Evolutionary conservation across 164 flowering plant genomes (phyloP), one percentile per base, ranked within the genome.

Genomic region (Protea cynaroides): DNA sequence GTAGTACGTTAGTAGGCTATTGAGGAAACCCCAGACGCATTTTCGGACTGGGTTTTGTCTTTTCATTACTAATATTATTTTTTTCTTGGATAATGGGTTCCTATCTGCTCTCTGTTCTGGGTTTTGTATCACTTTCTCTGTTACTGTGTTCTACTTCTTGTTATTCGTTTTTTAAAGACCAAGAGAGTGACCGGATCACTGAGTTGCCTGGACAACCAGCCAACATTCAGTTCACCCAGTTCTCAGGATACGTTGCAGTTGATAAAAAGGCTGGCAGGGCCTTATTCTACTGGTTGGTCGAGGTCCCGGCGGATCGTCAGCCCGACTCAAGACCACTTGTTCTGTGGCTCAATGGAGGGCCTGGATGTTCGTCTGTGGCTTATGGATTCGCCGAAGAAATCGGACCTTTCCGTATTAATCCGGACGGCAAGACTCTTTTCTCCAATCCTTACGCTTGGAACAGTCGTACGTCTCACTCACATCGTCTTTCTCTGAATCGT

Each of bases 291-390:
- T 94, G 96, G 96, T 70, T 90, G 65, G 65, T 78, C 25, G 96
- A 94, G 87, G 64, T 97, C 11, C 85, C 92, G 17, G 51, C 72
- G 14, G 69, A 60, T 57, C 78, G 82, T 8, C 56, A n/a, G 17
- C 75, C 90, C 17, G 79, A 76, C 58, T 75, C 90, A 13, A 85
- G 84, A 61, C 97, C 97, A 19, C 90, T 94, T 0, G 80, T 94
- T 14, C 58, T 94, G 78, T 94, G 98, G 98, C 90, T 94, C 51
- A 94, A 86, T 76, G 98, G 98, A 22, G 98, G 98, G 25, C 98
- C 97, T 59, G 97, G 98, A 50, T 94, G 98, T 70, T 90, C 97
- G 19, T 94, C 97, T 56, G 78, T 94, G 61, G 98, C 91, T 36
- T 94, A 85, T 77, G 98, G 97, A 29, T 89, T 96, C 19, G 78